A percentile compares a stretch with the other conserved stretches of the same genome.
phyloP scores from a whole-genome alignment of 1,284 basidiomycete species.

The Farysia itapuensis region DNA sequence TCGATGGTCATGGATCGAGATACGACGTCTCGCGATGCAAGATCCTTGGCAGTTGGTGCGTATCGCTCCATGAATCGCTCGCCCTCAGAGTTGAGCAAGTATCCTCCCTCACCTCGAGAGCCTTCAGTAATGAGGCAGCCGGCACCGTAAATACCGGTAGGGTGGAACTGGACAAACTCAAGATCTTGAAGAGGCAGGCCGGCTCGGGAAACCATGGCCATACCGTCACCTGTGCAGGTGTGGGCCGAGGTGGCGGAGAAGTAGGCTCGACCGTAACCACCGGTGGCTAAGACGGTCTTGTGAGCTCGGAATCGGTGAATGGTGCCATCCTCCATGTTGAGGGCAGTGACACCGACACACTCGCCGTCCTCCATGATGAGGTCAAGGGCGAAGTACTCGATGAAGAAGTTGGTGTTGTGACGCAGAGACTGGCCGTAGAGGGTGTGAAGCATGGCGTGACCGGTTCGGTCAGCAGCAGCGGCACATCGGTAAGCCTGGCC shows the following conservation, averaged over 20 bases:
- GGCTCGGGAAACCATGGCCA: conserved; percentile 96
- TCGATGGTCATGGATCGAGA: conserved; percentile 99
- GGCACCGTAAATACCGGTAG: conserved; percentile 98
- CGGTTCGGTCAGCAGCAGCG: conserved; percentile 97
- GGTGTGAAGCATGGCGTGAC: conserved; percentile 96
- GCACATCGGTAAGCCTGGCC: conserved; percentile 99
- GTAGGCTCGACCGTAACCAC: conserved; percentile 97
- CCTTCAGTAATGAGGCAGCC: conserved; percentile 99
- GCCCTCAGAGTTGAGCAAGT: conserved; percentile 96
- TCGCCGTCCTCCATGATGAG: conserved; percentile 98
- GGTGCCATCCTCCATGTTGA: conserved; percentile 99
- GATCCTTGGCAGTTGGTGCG: conserved; percentile 98
- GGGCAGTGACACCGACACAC: conserved; percentile 97
- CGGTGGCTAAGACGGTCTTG: conserved; percentile 97
- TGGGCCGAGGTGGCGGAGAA: conserved; percentile 99
- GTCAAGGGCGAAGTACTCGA: conserved; percentile 95
- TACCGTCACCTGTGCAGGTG: conserved; percentile 98
- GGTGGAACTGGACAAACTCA: conserved; percentile 99
- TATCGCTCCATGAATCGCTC: conserved; percentile 99
- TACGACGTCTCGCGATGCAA: conserved; percentile 98
- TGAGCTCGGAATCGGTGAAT: conserved; percentile 97
- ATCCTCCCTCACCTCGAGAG: conserved; percentile 98
- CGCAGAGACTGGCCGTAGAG: conserved; percentile 98
- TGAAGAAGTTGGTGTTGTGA: conserved; percentile 99
- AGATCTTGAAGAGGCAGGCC: conserved; percentile 95